These are phyloP conservation scores for Alliaria petiolata DNA, from an alignment of 345 rosid genomes.

Conservation along the genomic window DNA sequence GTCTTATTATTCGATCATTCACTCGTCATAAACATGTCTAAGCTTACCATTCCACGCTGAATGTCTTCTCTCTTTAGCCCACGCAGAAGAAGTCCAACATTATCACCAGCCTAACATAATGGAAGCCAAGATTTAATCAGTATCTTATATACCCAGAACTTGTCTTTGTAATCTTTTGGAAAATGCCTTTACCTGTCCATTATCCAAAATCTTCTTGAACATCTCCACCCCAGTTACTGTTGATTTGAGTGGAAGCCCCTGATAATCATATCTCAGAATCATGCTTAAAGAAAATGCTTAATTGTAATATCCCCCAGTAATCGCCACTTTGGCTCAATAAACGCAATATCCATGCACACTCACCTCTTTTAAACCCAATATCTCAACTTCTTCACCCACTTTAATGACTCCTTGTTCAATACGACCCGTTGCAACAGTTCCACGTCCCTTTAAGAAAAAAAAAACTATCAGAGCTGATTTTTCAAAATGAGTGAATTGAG, in stretches of 20 bases:
- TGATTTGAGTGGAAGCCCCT: slow-evolving; percentile 80
- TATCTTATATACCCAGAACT: slow-evolving; percentile 3
- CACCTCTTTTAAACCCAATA: slow-evolving; percentile 81
- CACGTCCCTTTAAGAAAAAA: slow-evolving; percentile 75
- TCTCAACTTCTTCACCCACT: slow-evolving; percentile 99
- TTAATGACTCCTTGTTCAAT: slow-evolving; percentile 88
- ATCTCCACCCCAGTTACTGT: slow-evolving; percentile 97
- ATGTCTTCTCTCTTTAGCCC: slow-evolving; percentile 90
- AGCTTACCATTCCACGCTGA: slow-evolving; percentile 87
- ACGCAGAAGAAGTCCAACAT: slow-evolving; percentile 95
- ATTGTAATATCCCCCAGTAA: not conserved
- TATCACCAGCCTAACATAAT: slow-evolving; percentile 86
- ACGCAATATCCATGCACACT: slow-evolving; percentile 1
- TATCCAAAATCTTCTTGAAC: slow-evolving; percentile 97
- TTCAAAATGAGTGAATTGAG: not conserved
- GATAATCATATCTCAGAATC: slow-evolving; percentile 22
- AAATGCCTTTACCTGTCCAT: slow-evolving; percentile 65
- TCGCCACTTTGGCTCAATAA: not conserved
- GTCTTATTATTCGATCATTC: not conserved
- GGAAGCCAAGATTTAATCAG: slow-evolving; percentile 5
- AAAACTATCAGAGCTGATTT: slow-evolving; percentile 9
- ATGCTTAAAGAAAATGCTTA: too few species aligned
- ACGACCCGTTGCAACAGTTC: slow-evolving; percentile 99
- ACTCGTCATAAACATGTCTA: not conserved
- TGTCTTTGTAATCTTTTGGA: not conserved